These are phyloP conservation scores for Aureoboletus auriporus DNA, from an alignment of 768 basidiomycete species.

Conservation along the genomic window DNA sequence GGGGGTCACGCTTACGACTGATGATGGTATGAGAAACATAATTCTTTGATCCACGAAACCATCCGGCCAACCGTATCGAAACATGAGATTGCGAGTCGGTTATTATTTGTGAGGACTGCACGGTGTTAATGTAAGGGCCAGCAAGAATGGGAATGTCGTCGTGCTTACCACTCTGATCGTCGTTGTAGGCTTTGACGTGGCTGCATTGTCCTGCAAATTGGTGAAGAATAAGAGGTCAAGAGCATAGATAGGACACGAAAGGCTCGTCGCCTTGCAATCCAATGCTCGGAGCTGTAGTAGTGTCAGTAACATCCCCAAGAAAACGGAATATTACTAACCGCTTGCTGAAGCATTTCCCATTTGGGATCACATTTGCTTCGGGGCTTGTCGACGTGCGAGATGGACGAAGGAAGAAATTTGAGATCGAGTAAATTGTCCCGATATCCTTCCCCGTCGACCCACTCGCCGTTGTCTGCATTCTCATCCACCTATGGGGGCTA, in stretches of 20 bases:
- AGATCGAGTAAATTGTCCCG: constrained; percentile 69
- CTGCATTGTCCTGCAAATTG: too few relatives aligned
- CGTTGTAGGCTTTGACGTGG: constrained; percentile 27
- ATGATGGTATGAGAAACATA: too few relatives aligned
- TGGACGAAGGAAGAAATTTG: constrained; percentile 71
- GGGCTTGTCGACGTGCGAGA: constrained; percentile 63
- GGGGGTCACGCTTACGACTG: too few relatives aligned
- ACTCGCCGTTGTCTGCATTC: constrained; percentile 48
- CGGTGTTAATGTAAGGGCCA: too few relatives aligned
- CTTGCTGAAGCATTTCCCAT: constrained; percentile 72
- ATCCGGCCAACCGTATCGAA: too few relatives aligned
- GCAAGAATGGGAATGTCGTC: too few relatives aligned
- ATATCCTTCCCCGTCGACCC: constrained; percentile 71
- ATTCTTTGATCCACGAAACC: too few relatives aligned
- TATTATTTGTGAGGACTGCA: too few relatives aligned
- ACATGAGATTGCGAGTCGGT: too few relatives aligned
- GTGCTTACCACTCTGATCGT: constrained; percentile 74
- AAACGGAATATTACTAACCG: constrained; percentile 35
- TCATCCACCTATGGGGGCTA: constrained; percentile 31
- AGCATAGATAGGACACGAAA: too few relatives aligned
- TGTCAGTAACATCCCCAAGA: too few relatives aligned
- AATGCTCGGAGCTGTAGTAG: constrained; percentile 67
- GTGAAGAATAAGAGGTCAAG: constrained; percentile 32
- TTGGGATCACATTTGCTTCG: constrained; percentile 68
- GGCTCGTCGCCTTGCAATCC: constrained; percentile 58